These are phyloP conservation scores for Telfairia occidentalis DNA, from an alignment of 331 rosid species.

Conservation along the genomic window DNA sequence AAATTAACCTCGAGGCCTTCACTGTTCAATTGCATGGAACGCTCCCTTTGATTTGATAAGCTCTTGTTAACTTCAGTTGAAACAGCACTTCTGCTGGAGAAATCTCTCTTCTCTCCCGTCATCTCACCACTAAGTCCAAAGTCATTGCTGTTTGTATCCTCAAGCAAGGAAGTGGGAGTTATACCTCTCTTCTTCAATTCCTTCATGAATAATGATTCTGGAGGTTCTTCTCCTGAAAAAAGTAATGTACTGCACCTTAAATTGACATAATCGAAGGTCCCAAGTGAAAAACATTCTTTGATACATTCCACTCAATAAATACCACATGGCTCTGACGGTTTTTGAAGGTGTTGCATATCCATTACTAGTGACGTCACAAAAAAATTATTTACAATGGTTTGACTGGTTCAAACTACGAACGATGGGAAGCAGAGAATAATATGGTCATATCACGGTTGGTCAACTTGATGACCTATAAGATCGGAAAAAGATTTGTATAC, in stretches of 20 bases:
- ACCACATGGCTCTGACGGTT: not conserved
- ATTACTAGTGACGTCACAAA: not conserved
- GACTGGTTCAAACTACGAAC: not conserved
- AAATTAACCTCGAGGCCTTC: conserved; percentile 89
- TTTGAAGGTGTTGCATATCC: not conserved
- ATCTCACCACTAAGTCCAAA: conserved; percentile 45
- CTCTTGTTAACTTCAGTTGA: conserved; percentile 66
- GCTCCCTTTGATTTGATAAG: conserved; percentile 79
- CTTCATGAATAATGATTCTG: conserved; percentile 91
- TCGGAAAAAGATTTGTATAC: not conserved
- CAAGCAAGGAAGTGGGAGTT: conserved; percentile 86
- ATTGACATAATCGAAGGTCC: conserved; percentile 8
- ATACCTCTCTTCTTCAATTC: conserved; percentile 87
- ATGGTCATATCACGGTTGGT: not conserved
- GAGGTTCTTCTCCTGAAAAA: conserved; percentile 74
- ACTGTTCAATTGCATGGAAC: conserved; percentile 82
- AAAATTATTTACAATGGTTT: not conserved
- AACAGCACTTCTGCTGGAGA: conserved; percentile 46
- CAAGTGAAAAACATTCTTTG: not conserved
- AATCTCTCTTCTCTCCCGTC: conserved; percentile 47
- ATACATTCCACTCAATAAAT: not conserved
- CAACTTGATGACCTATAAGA: not conserved
- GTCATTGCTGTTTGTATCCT: conserved; percentile 49
- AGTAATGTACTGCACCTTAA: not conserved
- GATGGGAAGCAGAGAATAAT: not conserved